A percentile compares a stretch with the other conserved stretches of the same genome.
phyloP scores from a whole-genome alignment of 768 basidiomycete species.

The Termitomyces sp. region DNA sequence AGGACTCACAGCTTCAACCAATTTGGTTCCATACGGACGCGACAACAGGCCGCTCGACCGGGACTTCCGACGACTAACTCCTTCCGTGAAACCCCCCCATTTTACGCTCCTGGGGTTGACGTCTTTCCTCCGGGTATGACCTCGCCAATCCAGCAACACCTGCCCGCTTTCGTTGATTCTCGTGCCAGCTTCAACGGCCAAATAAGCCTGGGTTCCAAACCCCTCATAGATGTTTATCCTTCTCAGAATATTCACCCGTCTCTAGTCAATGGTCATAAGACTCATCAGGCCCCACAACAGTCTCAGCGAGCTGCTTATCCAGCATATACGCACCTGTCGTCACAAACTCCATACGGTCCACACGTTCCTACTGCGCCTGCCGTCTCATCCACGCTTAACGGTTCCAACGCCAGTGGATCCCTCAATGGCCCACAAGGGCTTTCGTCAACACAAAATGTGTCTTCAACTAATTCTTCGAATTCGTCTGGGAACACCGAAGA shows the following conservation, averaged over 20 bases:
- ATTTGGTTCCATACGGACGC: constrained; percentile 34
- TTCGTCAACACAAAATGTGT: constrained; percentile 19
- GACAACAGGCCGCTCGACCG: constrained; percentile 32
- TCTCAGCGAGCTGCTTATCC: constrained; percentile 24
- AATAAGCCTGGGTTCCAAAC: constrained; percentile 21
- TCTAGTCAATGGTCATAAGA: constrained; percentile 17
- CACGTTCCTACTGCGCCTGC: constrained; percentile 43
- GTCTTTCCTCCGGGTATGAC: constrained; percentile 32
- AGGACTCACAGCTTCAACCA: constrained; percentile 27
- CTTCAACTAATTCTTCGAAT: constrained; percentile 20
- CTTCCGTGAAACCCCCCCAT: constrained; percentile 29
- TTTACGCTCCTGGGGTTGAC: constrained; percentile 27
- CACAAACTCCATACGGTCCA: constrained; percentile 74
- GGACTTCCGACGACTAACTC: constrained; percentile 27
- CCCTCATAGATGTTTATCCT: constrained; percentile 25
- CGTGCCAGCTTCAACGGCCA: constrained; percentile 27
- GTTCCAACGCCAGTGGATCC: constrained; percentile 14
- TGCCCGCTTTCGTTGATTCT: constrained; percentile 29
- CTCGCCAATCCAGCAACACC: constrained; percentile 34
- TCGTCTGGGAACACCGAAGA: constrained; percentile 58
- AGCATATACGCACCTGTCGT: constrained; percentile 46
- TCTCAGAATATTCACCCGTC: constrained; percentile 17
- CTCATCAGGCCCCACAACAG: constrained; percentile 21
- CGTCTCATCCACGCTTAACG: constrained; percentile 19
- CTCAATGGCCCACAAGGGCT: constrained; percentile 20